A percentile compares a stretch with the other conserved stretches of the same genome.
Evolutionary conservation across 2,329 filamentous ascomycete species (phyloP).

Genomic region (Taxawa tesnikishii): DNA sequence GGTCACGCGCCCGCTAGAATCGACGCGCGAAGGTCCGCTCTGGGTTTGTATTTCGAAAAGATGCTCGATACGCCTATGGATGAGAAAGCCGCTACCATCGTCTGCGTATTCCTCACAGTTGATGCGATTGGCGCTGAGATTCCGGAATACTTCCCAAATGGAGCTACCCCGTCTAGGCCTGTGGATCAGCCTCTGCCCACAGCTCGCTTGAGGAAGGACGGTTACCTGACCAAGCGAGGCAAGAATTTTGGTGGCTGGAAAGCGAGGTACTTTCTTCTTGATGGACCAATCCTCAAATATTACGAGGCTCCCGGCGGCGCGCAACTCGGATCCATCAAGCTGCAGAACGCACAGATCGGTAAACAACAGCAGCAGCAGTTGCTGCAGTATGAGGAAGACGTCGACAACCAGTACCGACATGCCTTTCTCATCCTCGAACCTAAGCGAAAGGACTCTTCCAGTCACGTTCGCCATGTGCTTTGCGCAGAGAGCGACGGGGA

Average conservation of each 20-base stretch:
- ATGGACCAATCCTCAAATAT: slow-evolving; percentile 68
- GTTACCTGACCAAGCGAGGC: slow-evolving; percentile 89
- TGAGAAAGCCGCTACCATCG: slow-evolving; percentile 59
- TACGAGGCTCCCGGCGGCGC: slow-evolving; percentile 84
- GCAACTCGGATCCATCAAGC: slow-evolving; percentile 85
- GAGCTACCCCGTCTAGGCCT: slow-evolving; percentile 14
- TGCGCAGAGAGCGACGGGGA: slow-evolving; percentile 92
- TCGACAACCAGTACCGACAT: slow-evolving; percentile 90
- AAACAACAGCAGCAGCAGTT: slow-evolving; percentile 63
- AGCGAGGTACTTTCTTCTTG: slow-evolving; percentile 59
- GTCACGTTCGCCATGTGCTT: slow-evolving; percentile 81
- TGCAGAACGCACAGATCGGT: slow-evolving; percentile 82
- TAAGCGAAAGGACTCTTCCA: slow-evolving; percentile 87
- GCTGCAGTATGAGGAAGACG: slow-evolving; percentile 57
- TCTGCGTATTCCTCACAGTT: slow-evolving; percentile 75
- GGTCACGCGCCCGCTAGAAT: slow-evolving; percentile 91
- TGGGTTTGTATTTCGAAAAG: slow-evolving; percentile 77
- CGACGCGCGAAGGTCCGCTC: slow-evolving; percentile 67
- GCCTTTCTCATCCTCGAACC: slow-evolving; percentile 91
- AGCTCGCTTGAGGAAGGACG: slow-evolving; percentile 62
- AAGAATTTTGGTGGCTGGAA: slow-evolving; percentile 99
- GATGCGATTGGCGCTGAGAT: slow-evolving; percentile 49
- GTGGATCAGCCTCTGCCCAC: slow-evolving; percentile 38
- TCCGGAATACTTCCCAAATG: slow-evolving; percentile 28
- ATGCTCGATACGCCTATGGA: slow-evolving; percentile 75